Conservation (phyloP, 306 rosid species). For the Sophora flavescens region DNA sequence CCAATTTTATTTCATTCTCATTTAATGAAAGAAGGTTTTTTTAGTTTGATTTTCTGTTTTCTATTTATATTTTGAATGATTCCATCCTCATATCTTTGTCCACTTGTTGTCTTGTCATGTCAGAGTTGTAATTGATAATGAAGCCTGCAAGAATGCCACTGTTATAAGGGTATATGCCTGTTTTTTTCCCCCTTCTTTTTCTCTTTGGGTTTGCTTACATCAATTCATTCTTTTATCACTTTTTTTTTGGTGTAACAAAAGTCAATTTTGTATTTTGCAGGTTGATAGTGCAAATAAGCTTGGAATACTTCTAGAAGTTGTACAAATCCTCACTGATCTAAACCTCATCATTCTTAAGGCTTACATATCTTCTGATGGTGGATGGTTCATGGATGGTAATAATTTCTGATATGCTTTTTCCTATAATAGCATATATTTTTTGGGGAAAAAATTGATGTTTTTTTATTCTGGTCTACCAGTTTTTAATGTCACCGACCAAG, state of each 20-base stretch:
- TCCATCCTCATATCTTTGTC: conserved; percentile 44
- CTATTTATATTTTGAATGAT: conserved; percentile 30
- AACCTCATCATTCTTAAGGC: conserved; percentile 84
- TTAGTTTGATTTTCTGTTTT: neutral
- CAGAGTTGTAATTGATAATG: conserved; percentile 98
- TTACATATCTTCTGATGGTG: conserved; percentile 93
- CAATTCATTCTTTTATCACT: neutral
- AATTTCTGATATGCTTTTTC: neutral
- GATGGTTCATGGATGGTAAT: conserved; percentile 99
- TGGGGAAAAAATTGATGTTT: neutral
- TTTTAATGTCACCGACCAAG: conserved; percentile 92
- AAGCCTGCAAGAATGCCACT: conserved; percentile 80
- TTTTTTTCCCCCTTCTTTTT: neutral
- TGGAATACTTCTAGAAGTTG: conserved; percentile 94
- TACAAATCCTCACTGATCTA: conserved; percentile 91
- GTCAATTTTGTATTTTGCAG: conserved; percentile 51
- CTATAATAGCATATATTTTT: neutral
- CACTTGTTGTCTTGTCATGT: conserved; percentile 43
- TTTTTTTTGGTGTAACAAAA: conserved; percentile 16
- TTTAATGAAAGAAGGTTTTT: conserved; percentile 33
- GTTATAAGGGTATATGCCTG: conserved; percentile 73
- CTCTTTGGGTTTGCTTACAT: neutral
- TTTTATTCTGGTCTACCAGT: conserved; percentile 55
- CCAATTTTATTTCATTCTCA: conserved; percentile 31
- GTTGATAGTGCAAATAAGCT: conserved; percentile 88